Evolutionary conservation across 2,329 filamentous ascomycete genomes (phyloP), one percentile per base, ranked within the genome.

Genomic region (Sporothrix brasiliensis): DNA sequence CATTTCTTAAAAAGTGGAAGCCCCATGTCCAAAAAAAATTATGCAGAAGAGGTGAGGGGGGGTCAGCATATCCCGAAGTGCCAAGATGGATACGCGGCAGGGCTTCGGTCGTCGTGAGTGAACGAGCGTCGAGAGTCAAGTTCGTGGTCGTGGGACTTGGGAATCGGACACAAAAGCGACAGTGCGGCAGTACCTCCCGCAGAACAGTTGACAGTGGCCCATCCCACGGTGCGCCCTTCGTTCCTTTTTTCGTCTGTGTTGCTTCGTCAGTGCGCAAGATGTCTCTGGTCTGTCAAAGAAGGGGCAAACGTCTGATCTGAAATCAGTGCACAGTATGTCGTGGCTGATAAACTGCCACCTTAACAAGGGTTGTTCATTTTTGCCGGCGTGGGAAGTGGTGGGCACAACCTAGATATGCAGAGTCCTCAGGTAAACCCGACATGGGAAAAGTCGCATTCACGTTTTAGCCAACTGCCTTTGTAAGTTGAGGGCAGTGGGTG

Each of bases 71-170:
- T 61, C 58, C n/a, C 58, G 39, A 47, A 27, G 58, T 39, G 39
- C 58, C 58, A 27, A 61, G 58, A 13, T 61, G 58, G 58, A 16
- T 27, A 47, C 7, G 14, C 39, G 39, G 58, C 39, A 11, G 3
- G n/a, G 58, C 58, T 27, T 27, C 39, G 47, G 58, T 61, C 58
- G 39, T 47, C 58, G 39, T 34, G 41, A 44, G 39, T 61, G 39
- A 16, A 21, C 39, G 11, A 4, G 13, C 4, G 39, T 7, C 47
- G 39, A 61, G 21, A 21, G 11, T 19, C 30, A 21, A 14, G 9
- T 16, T 47, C 5, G 10, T 41, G 10, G 34, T 60, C 11, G 56
- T 41, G 56, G 39, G 34, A 44, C 21, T 47, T n/a, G n/a, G 39
- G 58, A 24, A n/a, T 27, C 10, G 6, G 34, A 34, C 34, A 9